Evolutionary conservation across 495 filamentous ascomycete species (phyloP).

Genomic region (Hypomontagnella submonticulosa): DNA sequence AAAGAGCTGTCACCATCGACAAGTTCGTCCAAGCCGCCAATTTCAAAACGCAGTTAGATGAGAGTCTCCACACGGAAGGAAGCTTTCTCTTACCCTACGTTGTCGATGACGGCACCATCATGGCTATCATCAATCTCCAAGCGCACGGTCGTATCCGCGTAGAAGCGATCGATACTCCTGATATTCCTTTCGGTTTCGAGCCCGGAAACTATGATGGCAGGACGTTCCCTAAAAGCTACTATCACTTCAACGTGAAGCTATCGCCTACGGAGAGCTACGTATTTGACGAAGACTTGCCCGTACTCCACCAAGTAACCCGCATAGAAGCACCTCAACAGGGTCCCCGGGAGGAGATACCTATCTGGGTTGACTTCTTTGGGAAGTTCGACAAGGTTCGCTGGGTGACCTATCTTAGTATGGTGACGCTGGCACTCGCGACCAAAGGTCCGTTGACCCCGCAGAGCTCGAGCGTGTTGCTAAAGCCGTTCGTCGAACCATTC

Average conservation of each 20-base stretch:
- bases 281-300: slow-evolving; percentile 63
- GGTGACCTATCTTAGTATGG: slow-evolving; percentile 68
- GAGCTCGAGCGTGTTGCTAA: slow-evolving; percentile 65
- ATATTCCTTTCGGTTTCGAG: slow-evolving; percentile 78
- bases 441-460: slow-evolving; percentile 66
- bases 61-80: slow-evolving; percentile 56
- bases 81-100: slow-evolving; percentile 53
- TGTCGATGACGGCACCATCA: slow-evolving; percentile 72
- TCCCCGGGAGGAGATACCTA: slow-evolving; percentile 64
- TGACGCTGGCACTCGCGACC: slow-evolving; percentile 68
- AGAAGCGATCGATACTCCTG: slow-evolving; percentile 65
- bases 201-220: slow-evolving; percentile 75
- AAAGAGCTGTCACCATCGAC: slow-evolving; percentile 57
- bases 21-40: slow-evolving; percentile 63
- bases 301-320: slow-evolving; percentile 53
- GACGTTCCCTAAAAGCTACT: slow-evolving; percentile 71
- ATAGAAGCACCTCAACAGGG: slow-evolving; percentile 45
- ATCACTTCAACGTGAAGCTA: slow-evolving; percentile 71
- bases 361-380: slow-evolving; percentile 84
- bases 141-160: slow-evolving; percentile 68
- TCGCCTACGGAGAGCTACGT: slow-evolving; percentile 68
- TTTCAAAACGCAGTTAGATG: slow-evolving; percentile 71
- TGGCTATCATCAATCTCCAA: slow-evolving; percentile 76
- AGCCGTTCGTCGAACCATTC: slow-evolving; percentile 71
- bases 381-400: slow-evolving; percentile 70